Conservation (phyloP, 176 grass and related monocot species). For the Triticum turgidum region DNA sequence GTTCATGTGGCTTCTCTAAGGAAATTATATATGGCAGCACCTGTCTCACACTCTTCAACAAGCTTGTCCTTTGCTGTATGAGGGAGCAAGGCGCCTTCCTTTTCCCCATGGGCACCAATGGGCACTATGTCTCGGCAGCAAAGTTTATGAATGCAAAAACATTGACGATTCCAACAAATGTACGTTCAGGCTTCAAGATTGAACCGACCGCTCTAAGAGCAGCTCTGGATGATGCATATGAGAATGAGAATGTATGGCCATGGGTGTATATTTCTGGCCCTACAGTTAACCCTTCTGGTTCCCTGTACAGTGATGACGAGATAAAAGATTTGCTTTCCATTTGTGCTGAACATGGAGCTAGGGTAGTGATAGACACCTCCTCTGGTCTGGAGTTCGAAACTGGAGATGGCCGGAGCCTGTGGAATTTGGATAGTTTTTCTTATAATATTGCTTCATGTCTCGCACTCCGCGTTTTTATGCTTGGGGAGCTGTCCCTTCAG, state of each 20-base stretch:
- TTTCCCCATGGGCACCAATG: constrained; percentile 81
- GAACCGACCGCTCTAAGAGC: constrained; percentile 49
- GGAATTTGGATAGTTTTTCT: constrained; percentile 68
- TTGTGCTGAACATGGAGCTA: constrained; percentile 75
- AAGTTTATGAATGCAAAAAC: constrained; percentile 81
- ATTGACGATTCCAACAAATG: constrained; percentile 48
- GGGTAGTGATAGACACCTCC: constrained; percentile 85
- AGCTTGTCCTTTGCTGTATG: constrained; percentile 61
- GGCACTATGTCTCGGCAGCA: constrained; percentile 68
- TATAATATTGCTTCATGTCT: constrained; percentile 33
- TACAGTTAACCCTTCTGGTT: constrained; percentile 84
- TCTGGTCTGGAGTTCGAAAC: constrained; percentile 83
- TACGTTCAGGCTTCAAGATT: constrained; percentile 61
- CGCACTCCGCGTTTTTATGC: constrained; percentile 51
- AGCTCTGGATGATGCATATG: constrained; percentile 33
- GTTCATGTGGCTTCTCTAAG: background rate
- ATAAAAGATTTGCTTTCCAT: constrained; percentile 63
- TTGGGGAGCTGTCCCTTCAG: constrained; percentile 79
- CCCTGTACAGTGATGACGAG: constrained; percentile 68
- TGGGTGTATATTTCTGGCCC: constrained; percentile 94
- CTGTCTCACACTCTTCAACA: constrained; percentile 84
- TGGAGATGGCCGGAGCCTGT: constrained; percentile 35
- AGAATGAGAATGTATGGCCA: constrained; percentile 43
- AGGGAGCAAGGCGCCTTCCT: constrained; percentile 85
- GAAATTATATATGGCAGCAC: constrained; percentile 81